These are phyloP conservation scores for Neofusicoccum umdonicola DNA, from an alignment of 2,329 filamentous ascomycete genomes.

Conservation along the genomic window DNA sequence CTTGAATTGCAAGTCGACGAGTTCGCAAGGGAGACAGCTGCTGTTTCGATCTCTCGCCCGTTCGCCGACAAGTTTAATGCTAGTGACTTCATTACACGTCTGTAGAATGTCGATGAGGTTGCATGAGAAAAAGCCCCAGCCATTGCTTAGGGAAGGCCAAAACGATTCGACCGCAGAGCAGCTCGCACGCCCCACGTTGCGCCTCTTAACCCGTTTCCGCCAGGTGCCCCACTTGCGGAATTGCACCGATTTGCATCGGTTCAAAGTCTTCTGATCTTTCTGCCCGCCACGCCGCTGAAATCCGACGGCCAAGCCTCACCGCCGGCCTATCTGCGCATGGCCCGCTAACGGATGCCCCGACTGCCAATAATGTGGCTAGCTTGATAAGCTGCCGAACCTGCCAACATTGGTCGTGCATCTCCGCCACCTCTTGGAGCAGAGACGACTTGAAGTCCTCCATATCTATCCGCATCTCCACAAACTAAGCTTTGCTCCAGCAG, in stretches of 20 bases:
- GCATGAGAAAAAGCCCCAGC: not conserved
- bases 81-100: too few relatives aligned
- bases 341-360: not conserved
- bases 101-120: too few relatives aligned
- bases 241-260: not conserved
- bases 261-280: not conserved
- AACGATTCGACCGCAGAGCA: not conserved
- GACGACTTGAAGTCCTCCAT: not conserved
- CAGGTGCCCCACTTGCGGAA: not conserved
- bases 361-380: not conserved
- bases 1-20: too few relatives aligned
- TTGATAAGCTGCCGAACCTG: slow-evolving; percentile 1
- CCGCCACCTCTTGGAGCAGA: not conserved
- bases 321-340: slow-evolving; percentile 9
- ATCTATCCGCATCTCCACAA: not conserved
- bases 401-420: slow-evolving; percentile 1
- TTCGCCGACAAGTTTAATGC: too few relatives aligned
- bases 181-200: not conserved
- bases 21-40: too few relatives aligned
- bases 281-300: slow-evolving; percentile 4
- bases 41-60: too few relatives aligned
- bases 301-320: slow-evolving; percentile 10
- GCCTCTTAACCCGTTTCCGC: not conserved
- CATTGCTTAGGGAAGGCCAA: not conserved
- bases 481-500: too few relatives aligned